Evolutionary conservation across 345 rosid genomes (phyloP), one percentile per base, ranked within the genome.

Genomic region (Lepidium didymum): DNA sequence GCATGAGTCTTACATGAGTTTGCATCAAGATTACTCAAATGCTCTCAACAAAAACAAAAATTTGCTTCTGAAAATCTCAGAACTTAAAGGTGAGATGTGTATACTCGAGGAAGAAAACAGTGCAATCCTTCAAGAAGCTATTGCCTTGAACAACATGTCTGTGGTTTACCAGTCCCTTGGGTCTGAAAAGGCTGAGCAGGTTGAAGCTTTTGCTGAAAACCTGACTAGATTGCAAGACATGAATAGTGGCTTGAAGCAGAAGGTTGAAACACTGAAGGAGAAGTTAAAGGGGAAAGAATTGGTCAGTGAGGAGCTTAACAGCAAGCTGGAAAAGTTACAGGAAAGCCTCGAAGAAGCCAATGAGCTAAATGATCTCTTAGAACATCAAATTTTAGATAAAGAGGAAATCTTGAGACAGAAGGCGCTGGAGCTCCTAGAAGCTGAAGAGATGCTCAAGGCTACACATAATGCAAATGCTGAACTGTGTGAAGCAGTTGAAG

Each of bases 391-490:
- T 60, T 42, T 70, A 10, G 70, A 73, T 54, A 86, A 81, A 46
- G 80, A 80, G 16, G 92, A 81, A 56, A 83, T 80, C 65, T 69
- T 88, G 70, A 79, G 78, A 57, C 76, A 81, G 77, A 90, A 87
- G 74, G 79, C 74, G 41, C 40, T 45, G 7, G 92, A 87, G 67
- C 85, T 93, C 60, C 78, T 75, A 29, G 89, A 88, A 71, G 89
- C 77, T 33, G 87, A 87, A 68, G 80, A 83, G 68, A 85, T 83
- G 80, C 89, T 93, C 23, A 82, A 78, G 80, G 87, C 82, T 69
- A 67, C 90, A 3, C 84, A 78, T 44, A 76, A 25, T 77, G 68
- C 80, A 60, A 87, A 78, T 68, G 68, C 72, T 10, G 96, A 88
- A 74, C 63, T 88, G 36, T 64, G 81, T 58, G 81, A 68, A 66